phyloP scores from a whole-genome alignment of 2,329 filamentous ascomycete species.

The Alternaria novae-zelandiae region DNA sequence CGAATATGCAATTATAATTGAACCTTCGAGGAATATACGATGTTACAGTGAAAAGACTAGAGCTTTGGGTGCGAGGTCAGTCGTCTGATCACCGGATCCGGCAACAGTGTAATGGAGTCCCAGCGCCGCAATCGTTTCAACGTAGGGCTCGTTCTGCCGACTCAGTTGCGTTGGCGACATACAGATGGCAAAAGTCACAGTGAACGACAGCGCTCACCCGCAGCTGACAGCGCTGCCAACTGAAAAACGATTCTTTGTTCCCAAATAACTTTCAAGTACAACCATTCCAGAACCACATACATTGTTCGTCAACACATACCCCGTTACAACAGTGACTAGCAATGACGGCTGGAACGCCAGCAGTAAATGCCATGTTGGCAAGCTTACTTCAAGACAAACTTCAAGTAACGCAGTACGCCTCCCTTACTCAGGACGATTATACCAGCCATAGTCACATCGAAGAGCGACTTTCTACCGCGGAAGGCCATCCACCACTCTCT shows the following conservation, averaged over 20 bases:
- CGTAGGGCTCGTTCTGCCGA: not conserved
- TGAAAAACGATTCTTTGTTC: not conserved
- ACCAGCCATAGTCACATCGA: not conserved
- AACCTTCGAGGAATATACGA: accelerated
- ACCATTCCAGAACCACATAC: not conserved
- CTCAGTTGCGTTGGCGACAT: not conserved
- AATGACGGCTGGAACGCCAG: not conserved
- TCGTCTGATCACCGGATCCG: not conserved
- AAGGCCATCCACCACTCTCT: not conserved
- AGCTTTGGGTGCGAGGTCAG: not conserved
- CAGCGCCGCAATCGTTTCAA: not conserved
- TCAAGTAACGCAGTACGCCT: not conserved
- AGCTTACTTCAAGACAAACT: not conserved
- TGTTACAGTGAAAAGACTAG: not conserved
- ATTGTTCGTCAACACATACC: not conserved
- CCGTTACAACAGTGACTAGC: not conserved
- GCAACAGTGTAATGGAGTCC: not conserved
- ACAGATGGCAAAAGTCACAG: not conserved
- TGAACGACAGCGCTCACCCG: not conserved
- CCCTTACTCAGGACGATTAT: not conserved
- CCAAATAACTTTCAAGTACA: not conserved
- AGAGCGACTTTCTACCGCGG: not conserved
- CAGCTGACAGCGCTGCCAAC: not conserved
- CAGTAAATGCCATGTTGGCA: not conserved
- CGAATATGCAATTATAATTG: accelerated